phyloP scores from a whole-genome alignment of 805 yeast species.

The Brettanomyces sp. region DNA sequence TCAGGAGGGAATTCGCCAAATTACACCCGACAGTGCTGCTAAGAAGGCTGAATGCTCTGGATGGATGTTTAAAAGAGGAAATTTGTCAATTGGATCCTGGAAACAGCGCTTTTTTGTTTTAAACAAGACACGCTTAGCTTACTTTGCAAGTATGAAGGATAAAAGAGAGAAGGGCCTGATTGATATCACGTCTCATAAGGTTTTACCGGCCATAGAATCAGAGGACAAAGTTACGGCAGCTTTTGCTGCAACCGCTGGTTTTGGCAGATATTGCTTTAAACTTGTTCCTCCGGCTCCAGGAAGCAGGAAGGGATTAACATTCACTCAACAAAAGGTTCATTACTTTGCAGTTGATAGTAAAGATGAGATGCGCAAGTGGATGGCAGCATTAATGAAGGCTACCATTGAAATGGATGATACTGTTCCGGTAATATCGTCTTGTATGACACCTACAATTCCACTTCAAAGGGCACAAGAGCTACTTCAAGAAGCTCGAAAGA shows the following conservation, averaged over 20 bases:
- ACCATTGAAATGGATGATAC: constrained; percentile 93
- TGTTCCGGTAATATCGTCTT: constrained; percentile 85
- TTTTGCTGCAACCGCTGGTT: constrained; percentile 88
- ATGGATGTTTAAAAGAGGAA: constrained; percentile 94
- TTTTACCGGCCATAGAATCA: constrained; percentile 64
- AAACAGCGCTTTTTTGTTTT: constrained; percentile 76
- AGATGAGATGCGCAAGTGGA: constrained; percentile 93
- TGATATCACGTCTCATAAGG: constrained; percentile 92
- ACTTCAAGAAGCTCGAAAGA: constrained; percentile 74
- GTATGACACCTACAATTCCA: constrained; percentile 92
- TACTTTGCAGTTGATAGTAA: constrained; percentile 89
- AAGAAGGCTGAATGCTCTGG: constrained; percentile 74
- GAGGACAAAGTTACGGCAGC: constrained; percentile 76
- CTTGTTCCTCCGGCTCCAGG: constrained; percentile 97
- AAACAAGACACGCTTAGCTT: constrained; percentile 89
- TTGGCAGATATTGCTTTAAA: constrained; percentile 89
- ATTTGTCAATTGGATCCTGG: constrained; percentile 83
- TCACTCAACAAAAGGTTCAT: constrained; percentile 93
- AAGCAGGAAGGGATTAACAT: constrained; percentile 85
- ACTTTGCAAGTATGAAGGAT: constrained; percentile 72
- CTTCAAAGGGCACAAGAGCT: constrained; percentile 79
- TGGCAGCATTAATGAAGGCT: constrained; percentile 88
- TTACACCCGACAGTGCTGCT: constrained; percentile 71
- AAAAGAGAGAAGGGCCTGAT: constrained; percentile 83
- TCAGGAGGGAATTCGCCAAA: constrained; percentile 75